phyloP scores from a whole-genome alignment of 2,329 filamentous ascomycete species.

The Neofusicoccum laricinum region DNA sequence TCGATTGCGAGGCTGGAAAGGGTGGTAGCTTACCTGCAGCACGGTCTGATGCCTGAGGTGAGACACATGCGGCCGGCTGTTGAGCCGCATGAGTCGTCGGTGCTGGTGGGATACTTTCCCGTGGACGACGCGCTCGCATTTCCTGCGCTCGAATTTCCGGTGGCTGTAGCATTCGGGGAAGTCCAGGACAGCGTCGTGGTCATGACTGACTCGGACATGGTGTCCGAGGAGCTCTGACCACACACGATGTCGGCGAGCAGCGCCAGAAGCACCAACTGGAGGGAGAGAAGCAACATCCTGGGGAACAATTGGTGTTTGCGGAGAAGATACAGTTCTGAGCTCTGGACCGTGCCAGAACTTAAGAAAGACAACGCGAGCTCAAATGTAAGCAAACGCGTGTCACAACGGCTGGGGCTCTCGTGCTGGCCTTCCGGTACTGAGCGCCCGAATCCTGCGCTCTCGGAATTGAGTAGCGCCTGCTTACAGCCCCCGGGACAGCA shows the following conservation, averaged over 20 bases:
- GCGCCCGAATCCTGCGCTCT: background rate
- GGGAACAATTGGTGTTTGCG: too few species aligned
- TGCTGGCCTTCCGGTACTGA: too few species aligned
- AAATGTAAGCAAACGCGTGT: background rate
- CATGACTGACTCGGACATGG: background rate
- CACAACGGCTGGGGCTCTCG: background rate
- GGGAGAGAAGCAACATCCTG: background rate
- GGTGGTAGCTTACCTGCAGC: background rate
- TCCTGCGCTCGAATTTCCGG: background rate
- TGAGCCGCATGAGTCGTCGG: background rate
- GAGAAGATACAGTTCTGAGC: too few species aligned
- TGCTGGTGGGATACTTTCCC: background rate
- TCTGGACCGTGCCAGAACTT: too few species aligned
- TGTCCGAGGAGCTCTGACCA: background rate
- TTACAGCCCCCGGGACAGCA: background rate
- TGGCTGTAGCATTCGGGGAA: background rate
- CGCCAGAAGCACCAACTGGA: background rate
- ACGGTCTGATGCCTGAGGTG: slow-evolving; percentile 1
- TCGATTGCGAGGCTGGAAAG: background rate
- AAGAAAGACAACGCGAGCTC: background rate
- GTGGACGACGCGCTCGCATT: background rate
- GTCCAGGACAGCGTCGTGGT: slow-evolving; percentile 6
- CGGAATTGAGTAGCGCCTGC: background rate
- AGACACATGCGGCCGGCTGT: slow-evolving; percentile 2
- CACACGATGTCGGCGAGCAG: too few species aligned